phyloP scores from a whole-genome alignment of 2,329 filamentous ascomycete genomes.

The Taxawa tesnikishii region DNA sequence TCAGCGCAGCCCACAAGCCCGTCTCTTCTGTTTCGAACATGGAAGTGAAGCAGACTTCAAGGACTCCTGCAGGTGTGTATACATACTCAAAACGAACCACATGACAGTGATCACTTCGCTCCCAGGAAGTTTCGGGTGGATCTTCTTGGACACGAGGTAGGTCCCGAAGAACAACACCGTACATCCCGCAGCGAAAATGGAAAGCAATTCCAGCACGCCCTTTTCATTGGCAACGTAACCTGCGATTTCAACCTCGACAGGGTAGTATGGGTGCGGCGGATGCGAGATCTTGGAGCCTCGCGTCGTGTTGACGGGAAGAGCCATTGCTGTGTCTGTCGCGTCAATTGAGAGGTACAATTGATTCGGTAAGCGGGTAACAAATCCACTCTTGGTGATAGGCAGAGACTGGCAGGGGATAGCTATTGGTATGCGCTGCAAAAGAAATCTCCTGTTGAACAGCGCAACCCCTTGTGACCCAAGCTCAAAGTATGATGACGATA shows the following conservation, averaged over 20 bases:
- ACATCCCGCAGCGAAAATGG: slow-evolving; percentile 46
- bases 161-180: slow-evolving; percentile 45
- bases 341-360: too few species aligned
- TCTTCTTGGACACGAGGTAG: slow-evolving; percentile 38
- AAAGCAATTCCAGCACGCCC: slow-evolving; percentile 45
- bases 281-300: slow-evolving; percentile 1
- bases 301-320: slow-evolving; percentile 2
- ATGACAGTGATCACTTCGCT: slow-evolving; percentile 49
- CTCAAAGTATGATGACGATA: too few species aligned
- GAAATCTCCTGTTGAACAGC: too few species aligned
- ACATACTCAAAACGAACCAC: slow-evolving; percentile 66
- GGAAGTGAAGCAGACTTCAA: too few species aligned
- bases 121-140: slow-evolving; percentile 39
- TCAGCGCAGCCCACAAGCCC: too few species aligned
- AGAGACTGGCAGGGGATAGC: too few species aligned
- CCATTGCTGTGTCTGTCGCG: too few species aligned
- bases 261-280: slow-evolving; percentile 58
- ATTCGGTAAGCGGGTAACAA: too few species aligned
- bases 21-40: too few species aligned
- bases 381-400: too few species aligned
- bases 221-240: slow-evolving; percentile 56
- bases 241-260: slow-evolving; percentile 47
- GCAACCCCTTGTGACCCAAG: too few species aligned
- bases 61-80: slow-evolving; percentile 1
- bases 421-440: too few species aligned